Percentiles rank a stretch among this genome's conserved stretches.
Conservation (phyloP, 805 yeast species). For the Helenozyma baotianmanensis region DNA sequence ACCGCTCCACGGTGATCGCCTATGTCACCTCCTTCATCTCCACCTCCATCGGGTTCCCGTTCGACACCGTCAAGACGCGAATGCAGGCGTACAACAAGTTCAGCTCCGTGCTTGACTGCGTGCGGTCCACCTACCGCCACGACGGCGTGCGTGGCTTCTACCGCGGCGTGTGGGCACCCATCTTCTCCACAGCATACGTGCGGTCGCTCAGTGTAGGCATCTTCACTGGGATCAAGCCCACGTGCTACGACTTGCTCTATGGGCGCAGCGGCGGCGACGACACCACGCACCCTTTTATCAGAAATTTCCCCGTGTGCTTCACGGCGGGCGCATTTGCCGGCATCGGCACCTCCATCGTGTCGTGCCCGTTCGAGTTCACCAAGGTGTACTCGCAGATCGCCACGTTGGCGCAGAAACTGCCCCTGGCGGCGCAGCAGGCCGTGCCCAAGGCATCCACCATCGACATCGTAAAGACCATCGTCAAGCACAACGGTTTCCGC, state of each 20-base stretch:
- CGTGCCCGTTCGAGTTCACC: conserved; percentile 84
- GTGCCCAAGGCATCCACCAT: conserved; percentile 29
- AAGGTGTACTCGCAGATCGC: conserved; percentile 76
- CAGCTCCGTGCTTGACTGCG: conserved; percentile 53
- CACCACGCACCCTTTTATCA: conserved; percentile 37
- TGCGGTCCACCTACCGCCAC: conserved; percentile 44
- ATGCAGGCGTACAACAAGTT: conserved; percentile 72
- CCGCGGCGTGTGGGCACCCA: conserved; percentile 73
- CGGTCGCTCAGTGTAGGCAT: conserved; percentile 63
- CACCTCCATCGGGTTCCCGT: conserved; percentile 73
- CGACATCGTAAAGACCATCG: conserved; percentile 44
- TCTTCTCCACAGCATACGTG: conserved; percentile 60
- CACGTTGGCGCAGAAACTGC: conserved; percentile 32
- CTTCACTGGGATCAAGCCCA: conserved; percentile 53
- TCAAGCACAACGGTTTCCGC: conserved; percentile 51
- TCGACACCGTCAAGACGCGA: conserved; percentile 83
- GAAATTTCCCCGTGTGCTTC: conserved; percentile 41
- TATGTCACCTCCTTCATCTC: conserved; percentile 59
- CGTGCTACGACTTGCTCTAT: conserved; percentile 14
- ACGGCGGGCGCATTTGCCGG: conserved; percentile 67
- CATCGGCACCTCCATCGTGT: conserved; percentile 53
- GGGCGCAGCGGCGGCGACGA: conserved; percentile 4
- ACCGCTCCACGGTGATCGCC: conserved; percentile 56
- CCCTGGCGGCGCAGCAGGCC: conserved; percentile 6
- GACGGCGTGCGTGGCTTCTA: conserved; percentile 73